A percentile compares a stretch with the other conserved stretches of the same genome.
phyloP scores from a whole-genome alignment of 2,329 filamentous ascomycete species.

The Pleurostoma richardsiae region DNA sequence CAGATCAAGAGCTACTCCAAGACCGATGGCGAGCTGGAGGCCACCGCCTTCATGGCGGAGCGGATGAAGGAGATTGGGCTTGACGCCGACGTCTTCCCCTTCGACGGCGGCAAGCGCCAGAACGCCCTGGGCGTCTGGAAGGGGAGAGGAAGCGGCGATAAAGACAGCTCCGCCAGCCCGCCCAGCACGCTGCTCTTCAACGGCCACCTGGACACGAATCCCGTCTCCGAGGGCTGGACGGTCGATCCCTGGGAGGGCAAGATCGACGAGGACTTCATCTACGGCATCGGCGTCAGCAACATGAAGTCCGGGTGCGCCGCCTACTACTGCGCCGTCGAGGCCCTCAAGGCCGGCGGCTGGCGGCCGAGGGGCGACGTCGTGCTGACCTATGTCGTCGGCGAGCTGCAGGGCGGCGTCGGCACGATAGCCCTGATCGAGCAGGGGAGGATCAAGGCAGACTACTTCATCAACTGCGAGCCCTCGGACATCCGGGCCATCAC shows the following conservation, averaged over 20 bases:
- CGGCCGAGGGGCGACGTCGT: constrained; percentile 13
- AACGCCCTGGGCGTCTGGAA: constrained; percentile 17
- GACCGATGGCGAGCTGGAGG: constrained; percentile 18
- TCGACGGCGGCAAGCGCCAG: constrained; percentile 15
- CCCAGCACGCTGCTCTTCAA: constrained; percentile 17
- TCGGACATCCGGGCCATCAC: constrained; percentile 18
- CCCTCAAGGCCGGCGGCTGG: constrained; percentile 14
- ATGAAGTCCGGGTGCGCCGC: constrained; percentile 22
- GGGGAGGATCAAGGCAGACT: constrained; percentile 13
- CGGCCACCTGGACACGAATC: constrained; percentile 21
- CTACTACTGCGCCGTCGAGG: constrained; percentile 18
- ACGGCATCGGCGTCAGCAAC: constrained; percentile 21
- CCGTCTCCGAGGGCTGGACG: constrained; percentile 21
- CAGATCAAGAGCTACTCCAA: constrained; percentile 21
- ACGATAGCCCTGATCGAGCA: constrained; percentile 17
- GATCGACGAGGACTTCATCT: constrained; percentile 19
- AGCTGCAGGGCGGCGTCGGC: constrained; percentile 19
- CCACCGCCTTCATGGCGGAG: constrained; percentile 14
- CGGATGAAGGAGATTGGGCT: constrained; percentile 15
- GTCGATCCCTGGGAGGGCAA: constrained; percentile 21
- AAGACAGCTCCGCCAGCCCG: background rate
- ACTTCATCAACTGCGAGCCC: constrained; percentile 20
- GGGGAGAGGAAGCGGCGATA: constrained; percentile 6
- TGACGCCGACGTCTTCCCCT: constrained; percentile 13
- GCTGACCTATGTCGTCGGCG: constrained; percentile 19